Base-by-base conservation (phyloP, 345 rosid species). In the Corymbia maculata region DNA sequence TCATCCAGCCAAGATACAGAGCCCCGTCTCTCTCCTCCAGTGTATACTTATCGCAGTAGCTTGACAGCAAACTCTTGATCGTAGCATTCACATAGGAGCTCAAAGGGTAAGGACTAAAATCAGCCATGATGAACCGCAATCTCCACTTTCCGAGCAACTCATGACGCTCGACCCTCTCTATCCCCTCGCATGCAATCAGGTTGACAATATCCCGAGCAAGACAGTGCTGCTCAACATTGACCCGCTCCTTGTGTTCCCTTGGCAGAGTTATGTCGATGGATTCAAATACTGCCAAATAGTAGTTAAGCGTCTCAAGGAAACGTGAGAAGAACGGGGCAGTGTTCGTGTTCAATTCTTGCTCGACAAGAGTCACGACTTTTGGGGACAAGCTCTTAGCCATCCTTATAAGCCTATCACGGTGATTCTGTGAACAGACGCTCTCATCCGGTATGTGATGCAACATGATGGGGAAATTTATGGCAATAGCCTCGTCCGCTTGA, bases 381-480 rank as follows among this genome's bases (percentile, higher is more conserved):
- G 99, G 99, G 8, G 97, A 94, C 90, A 98, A 88, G 92, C 95
- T 92, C 91, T 93, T 98, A 3, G 87, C 96, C 91, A 97, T 61
- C 92, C 99, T 94, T 91, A 97, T 88, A 55, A 97, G 86, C 88
- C 97, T 93, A 88, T 97, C 99, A 85, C 99, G 94, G 85, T 95
- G 99, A 90, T 98, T 98, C 89, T 95, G 94, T 6, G 92, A 92
- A 64, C 96, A 94, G 82, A 98, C 99, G 55, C 98, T 93, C 92
- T 97, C 99, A 79, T 98, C 99, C 9, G 98, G 98, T 94, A 98
- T 91, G 94, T 98, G 99, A 90, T 96, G 99, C 89, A 98, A 97
- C 88, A 91, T 85, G 44, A 98, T 66, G 22, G 98, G 94, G 89
- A 98, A 97, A 92, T 98, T 98, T 84, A 95, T 96, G 0, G 97